These are phyloP conservation scores for Angomonas deanei DNA, from an alignment of 208 protist species.

Conservation along the genomic window DNA sequence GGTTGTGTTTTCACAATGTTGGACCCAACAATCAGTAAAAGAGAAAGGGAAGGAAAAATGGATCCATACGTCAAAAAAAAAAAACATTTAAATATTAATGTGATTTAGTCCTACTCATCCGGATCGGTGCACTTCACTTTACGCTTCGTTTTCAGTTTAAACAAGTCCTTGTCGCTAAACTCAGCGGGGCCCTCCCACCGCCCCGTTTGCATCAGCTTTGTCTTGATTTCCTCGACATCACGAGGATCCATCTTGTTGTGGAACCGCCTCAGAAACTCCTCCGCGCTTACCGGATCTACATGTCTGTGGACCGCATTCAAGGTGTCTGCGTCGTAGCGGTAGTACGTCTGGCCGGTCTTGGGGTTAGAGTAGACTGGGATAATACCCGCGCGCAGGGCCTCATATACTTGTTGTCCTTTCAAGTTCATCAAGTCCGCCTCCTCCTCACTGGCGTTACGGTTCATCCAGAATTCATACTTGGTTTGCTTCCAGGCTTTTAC, in stretches of 20 bases:
- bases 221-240: slow-evolving; percentile 66
- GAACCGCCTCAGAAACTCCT: slow-evolving; percentile 81
- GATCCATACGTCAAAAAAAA: background rate
- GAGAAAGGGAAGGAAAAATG: background rate
- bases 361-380: slow-evolving; percentile 66
- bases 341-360: slow-evolving; percentile 70
- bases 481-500: slow-evolving; percentile 83
- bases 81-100: background rate
- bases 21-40: no score
- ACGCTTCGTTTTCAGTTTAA: slow-evolving; percentile 59
- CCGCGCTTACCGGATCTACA: slow-evolving; percentile 62
- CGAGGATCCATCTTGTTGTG: slow-evolving; percentile 66
- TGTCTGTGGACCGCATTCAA: slow-evolving; percentile 78
- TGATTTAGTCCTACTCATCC: slow-evolving; percentile 13
- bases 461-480: slow-evolving; percentile 81
- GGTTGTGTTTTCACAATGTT: no score
- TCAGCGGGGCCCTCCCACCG: slow-evolving; percentile 74
- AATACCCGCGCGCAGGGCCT: slow-evolving; percentile 68
- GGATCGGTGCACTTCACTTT: slow-evolving; percentile 77
- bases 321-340: slow-evolving; percentile 77
- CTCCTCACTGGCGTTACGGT: slow-evolving; percentile 36
- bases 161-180: slow-evolving; percentile 57
- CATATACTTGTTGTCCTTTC: slow-evolving; percentile 68
- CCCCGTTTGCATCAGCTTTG: slow-evolving; percentile 58
- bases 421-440: slow-evolving; percentile 67